A percentile compares a stretch with the other conserved stretches of the same genome.
Evolutionary conservation across 2,329 filamentous ascomycete species (phyloP).

Genomic region (Myriosclerotinia duriaeana): DNA sequence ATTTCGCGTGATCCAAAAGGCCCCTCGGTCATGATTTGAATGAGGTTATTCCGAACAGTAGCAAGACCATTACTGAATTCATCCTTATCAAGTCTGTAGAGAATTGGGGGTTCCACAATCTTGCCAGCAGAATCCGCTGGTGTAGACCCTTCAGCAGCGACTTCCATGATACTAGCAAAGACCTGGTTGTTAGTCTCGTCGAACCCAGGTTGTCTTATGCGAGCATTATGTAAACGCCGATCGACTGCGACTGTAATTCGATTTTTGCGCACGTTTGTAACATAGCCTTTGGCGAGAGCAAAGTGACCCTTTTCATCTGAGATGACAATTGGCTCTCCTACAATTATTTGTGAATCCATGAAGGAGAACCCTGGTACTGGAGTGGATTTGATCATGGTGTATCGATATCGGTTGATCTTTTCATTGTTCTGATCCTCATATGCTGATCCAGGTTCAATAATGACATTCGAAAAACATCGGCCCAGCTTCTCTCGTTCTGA

Average conservation of each 20-base stretch:
- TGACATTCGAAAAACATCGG: conserved; percentile 83
- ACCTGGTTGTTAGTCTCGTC: conserved; percentile 75
- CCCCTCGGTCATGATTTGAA: conserved; percentile 84
- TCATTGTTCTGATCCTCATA: conserved; percentile 66
- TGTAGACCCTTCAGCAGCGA: conserved; percentile 57
- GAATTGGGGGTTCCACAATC: conserved; percentile 55
- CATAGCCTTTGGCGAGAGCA: conserved; percentile 88
- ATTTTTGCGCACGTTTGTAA: conserved; percentile 71
- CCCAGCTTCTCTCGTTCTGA: conserved; percentile 82
- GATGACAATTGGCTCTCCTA: conserved; percentile 92
- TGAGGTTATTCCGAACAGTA: conserved; percentile 86
- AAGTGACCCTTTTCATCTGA: conserved; percentile 96
- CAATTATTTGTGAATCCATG: conserved; percentile 79
- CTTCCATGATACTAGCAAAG: conserved; percentile 90
- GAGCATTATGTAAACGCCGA: conserved; percentile 81
- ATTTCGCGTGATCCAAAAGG: conserved; percentile 70
- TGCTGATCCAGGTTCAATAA: conserved; percentile 76
- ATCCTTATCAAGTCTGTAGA: conserved; percentile 91
- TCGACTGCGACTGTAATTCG: conserved; percentile 88
- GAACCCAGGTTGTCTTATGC: conserved; percentile 73
- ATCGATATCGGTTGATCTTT: conserved; percentile 89
- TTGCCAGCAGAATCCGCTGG: conserved; percentile 53
- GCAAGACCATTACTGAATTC: conserved; percentile 99
- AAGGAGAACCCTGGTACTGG: conserved; percentile 71
- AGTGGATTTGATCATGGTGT: conserved; percentile 75